These are phyloP conservation scores for Tubosaeta sp. DNA, from an alignment of 768 basidiomycete genomes.

Conservation along the genomic window DNA sequence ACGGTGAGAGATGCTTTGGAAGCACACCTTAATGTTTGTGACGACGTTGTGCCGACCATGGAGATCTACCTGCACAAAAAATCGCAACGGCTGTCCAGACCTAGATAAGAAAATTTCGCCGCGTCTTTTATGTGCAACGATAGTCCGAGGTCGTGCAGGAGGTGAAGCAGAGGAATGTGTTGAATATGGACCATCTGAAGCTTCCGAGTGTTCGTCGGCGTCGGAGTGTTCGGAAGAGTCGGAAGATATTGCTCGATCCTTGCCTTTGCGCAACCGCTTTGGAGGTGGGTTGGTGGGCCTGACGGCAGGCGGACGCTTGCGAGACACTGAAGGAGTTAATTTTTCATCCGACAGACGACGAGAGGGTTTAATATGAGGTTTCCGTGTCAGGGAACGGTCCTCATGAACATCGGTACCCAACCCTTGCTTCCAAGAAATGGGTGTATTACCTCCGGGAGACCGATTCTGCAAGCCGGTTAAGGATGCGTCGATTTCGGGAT, in stretches of 20 bases:
- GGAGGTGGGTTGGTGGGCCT: slow-evolving; percentile 17
- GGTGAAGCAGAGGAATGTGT: slow-evolving; percentile 14
- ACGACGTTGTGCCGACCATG: slow-evolving; percentile 49
- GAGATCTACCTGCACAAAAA: slow-evolving; percentile 69
- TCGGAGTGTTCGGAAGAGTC: slow-evolving; percentile 17
- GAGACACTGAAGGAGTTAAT: slow-evolving; percentile 11
- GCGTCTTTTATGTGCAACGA: slow-evolving; percentile 16
- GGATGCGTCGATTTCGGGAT: background rate
- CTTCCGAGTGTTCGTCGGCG: slow-evolving; percentile 10
- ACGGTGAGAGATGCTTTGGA: background rate
- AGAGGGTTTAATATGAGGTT: slow-evolving; percentile 2
- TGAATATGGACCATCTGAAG: slow-evolving; percentile 8
- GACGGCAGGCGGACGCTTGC: slow-evolving; percentile 19
- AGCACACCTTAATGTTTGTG: slow-evolving; percentile 55
- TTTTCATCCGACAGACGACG: slow-evolving; percentile 6
- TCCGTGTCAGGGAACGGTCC: slow-evolving; percentile 5
- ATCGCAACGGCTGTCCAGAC: slow-evolving; percentile 43
- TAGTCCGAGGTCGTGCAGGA: slow-evolving; percentile 7
- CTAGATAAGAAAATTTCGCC: slow-evolving; percentile 42
- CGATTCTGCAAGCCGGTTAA: slow-evolving; percentile 3
- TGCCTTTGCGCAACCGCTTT: slow-evolving; percentile 27
- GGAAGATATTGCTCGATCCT: slow-evolving; percentile 19
- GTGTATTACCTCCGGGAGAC: background rate
- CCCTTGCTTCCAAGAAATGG: slow-evolving; percentile 4
- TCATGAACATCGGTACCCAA: slow-evolving; percentile 7